phyloP scores from a whole-genome alignment of 371 early-diverging fungal genomes.

The Mucor mucedo region DNA sequence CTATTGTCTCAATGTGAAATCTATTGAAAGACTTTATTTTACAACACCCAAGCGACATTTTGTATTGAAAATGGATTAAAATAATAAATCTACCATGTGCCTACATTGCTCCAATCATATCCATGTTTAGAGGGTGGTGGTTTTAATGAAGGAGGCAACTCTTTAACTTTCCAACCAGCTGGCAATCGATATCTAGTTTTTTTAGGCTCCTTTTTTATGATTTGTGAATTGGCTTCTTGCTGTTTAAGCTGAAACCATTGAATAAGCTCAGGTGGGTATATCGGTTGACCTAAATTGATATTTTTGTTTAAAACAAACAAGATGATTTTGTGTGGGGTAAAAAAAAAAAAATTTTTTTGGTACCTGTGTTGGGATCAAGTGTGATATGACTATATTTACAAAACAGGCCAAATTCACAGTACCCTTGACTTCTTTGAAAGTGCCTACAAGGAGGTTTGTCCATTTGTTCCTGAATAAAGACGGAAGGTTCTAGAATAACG shows the following conservation, averaged over 20 bases:
- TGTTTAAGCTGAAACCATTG: conserved; percentile 38
- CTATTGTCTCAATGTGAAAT: background rate
- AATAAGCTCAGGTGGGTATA: conserved; percentile 34
- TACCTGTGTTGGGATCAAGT: conserved; percentile 24
- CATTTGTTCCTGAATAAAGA: conserved; percentile 38
- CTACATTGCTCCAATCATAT: conserved; percentile 36
- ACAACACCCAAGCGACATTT: background rate
- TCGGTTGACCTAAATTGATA: conserved; percentile 14
- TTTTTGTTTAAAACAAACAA: background rate
- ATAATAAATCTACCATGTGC: conserved; percentile 27
- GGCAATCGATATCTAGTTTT: conserved; percentile 36
- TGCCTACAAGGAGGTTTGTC: conserved; percentile 46
- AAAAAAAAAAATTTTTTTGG: background rate
- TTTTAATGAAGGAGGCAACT: conserved; percentile 46
- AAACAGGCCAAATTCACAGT: conserved; percentile 42
- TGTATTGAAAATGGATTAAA: background rate
- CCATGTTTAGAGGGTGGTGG: conserved; percentile 41
- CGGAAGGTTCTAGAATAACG: conserved; percentile 30
- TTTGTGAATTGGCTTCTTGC: conserved; percentile 4
- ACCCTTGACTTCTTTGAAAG: conserved; percentile 26
- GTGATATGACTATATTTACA: conserved; percentile 49
- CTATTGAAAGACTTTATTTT: background rate
- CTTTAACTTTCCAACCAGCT: conserved; percentile 46
- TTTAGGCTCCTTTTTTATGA: background rate
- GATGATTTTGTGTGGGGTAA: background rate